Conservation (phyloP, 1,284 basidiomycete genomes). For the Schizopora paradoxa region DNA sequence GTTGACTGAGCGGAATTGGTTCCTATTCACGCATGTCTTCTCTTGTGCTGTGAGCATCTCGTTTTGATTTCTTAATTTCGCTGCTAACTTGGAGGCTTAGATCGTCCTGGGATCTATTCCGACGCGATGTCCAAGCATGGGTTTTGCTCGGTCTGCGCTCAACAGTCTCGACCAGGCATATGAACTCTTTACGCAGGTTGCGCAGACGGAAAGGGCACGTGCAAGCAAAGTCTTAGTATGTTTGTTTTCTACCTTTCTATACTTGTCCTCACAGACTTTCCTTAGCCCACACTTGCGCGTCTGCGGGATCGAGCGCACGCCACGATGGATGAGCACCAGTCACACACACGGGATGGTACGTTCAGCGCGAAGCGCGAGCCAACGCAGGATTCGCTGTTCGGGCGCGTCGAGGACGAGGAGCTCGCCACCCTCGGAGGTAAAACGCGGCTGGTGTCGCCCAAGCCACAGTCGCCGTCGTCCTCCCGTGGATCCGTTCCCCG, state of each 20-base stretch:
- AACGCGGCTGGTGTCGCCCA: constrained; percentile 54
- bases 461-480: constrained; percentile 29
- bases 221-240: constrained; percentile 56
- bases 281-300: constrained; percentile 56
- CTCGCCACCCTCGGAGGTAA: constrained; percentile 53
- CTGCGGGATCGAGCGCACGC: constrained; percentile 46
- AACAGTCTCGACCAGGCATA: constrained; percentile 58
- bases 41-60: constrained; percentile 56
- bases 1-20: constrained; percentile 66
- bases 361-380: constrained; percentile 21
- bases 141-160: constrained; percentile 54
- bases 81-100: constrained; percentile 29
- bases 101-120: constrained; percentile 67
- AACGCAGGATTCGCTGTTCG: constrained; percentile 18
- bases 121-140: constrained; percentile 52
- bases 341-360: constrained; percentile 25
- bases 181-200: constrained; percentile 48
- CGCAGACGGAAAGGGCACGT: constrained; percentile 38
- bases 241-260: constrained; percentile 13
- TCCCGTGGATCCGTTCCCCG: constrained; percentile 28
- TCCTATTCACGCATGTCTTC: constrained; percentile 67
- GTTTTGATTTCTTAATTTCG: constrained; percentile 4
- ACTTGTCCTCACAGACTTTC: too few species aligned
- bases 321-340: constrained; percentile 27
- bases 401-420: constrained; percentile 56